These are phyloP conservation scores for Cordyceps tenuipes DNA, from an alignment of 2,329 filamentous ascomycete genomes.

Conservation along the genomic window DNA sequence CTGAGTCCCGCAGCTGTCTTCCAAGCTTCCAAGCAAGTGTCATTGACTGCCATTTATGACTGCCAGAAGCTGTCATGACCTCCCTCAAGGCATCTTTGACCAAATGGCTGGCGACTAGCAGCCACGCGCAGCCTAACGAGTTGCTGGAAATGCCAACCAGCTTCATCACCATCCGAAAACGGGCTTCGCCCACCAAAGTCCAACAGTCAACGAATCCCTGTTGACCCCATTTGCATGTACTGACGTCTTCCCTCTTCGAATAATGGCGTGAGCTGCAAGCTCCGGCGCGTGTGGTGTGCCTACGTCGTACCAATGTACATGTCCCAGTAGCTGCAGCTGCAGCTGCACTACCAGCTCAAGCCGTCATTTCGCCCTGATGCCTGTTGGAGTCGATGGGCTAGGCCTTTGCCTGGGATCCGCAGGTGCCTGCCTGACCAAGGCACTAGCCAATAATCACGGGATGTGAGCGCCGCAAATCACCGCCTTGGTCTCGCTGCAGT, in stretches of 20 bases:
- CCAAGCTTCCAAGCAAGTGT: neutral
- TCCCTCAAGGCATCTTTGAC: too few species aligned
- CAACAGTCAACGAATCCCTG: neutral
- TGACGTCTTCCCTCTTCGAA: too few species aligned
- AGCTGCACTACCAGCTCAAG: neutral
- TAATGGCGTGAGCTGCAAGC: neutral
- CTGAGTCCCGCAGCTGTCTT: neutral
- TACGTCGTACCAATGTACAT: neutral
- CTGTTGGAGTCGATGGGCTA: neutral
- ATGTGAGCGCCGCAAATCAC: conserved; percentile 2
- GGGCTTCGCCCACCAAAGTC: neutral
- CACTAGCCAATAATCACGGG: conserved; percentile 7
- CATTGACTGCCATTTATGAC: neutral
- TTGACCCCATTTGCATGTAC: neutral
- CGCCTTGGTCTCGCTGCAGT: neutral
- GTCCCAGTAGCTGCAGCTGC: neutral
- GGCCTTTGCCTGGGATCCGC: neutral
- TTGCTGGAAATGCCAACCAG: neutral
- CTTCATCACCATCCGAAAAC: neutral
- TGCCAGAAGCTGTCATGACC: neutral
- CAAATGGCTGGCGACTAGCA: too few species aligned
- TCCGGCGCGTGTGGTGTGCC: neutral
- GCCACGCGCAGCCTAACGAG: too few species aligned
- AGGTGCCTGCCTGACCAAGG: conserved; percentile 6
- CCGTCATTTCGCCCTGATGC: neutral